Evolutionary conservation across 495 filamentous ascomycete genomes (phyloP), one percentile per base, ranked within the genome.

Genomic region (Tuber magnatum): DNA sequence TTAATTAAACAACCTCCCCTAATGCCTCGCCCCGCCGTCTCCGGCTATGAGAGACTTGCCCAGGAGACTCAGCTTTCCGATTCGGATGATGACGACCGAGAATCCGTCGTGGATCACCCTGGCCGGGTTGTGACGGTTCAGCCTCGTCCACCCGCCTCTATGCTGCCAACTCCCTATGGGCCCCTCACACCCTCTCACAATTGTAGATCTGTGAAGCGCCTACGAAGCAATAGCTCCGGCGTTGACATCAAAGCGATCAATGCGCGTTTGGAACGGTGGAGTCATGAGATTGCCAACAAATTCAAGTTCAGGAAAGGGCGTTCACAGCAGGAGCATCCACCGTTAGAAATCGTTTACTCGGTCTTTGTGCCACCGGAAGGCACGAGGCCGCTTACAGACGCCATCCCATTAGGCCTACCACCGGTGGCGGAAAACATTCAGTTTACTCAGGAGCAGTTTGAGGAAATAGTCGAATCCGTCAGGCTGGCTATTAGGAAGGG

Each of bases 191-290:
- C 77, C 28, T 81, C 75, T 35, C 75, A 77, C 44, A 81, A 77
- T 77, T 76, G 77, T 16, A 76, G 77, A 39, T 65, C 77, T 46
- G 73, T 80, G 73, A 80, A 80, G 71, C 77, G 78, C 38, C 75
- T 77, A 39, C 86, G 90, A 77, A 91, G 93, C 75, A 97, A 93
- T 82, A 92, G 89, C 74, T 93, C 93, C 42, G 94, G 93, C 7
- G 95, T 98, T 18, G 95, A 99, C 83, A 94, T 99, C 80, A 98
- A 98, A 84, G 95, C 94, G 76, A 97, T 99, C 84, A 99, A 99
- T 85, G 94, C 95, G 73, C 89, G 95, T 70, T 86, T 99, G 32
- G 95, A 99, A 83, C 87, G 92, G 79, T 99, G 95, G 95, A 96
- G 96, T 61, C 94, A 97, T 78, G 94, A 99, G 85, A 98, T 99